These are phyloP conservation scores for Wickerhamiella cacticola DNA, from an alignment of 805 yeast species.

Conservation along the genomic window DNA sequence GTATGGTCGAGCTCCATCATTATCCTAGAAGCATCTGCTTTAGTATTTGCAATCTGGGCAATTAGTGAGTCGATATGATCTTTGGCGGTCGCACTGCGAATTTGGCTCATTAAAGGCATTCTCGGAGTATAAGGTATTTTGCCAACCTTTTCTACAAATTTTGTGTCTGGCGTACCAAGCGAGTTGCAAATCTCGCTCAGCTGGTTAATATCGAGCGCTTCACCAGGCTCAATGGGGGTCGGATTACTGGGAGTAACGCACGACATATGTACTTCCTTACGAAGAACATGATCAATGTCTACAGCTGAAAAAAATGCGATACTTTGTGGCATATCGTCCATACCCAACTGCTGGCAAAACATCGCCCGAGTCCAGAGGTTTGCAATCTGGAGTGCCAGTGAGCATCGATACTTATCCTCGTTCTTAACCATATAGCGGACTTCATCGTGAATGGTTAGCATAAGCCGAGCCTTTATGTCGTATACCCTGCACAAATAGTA, in stretches of 20 bases:
- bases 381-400: conserved; percentile 73
- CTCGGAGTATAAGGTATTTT: neutral
- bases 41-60: conserved; percentile 1
- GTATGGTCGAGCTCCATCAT: neutral
- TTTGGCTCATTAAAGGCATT: conserved; percentile 9
- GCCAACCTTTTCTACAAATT: neutral
- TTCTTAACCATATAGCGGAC: conserved; percentile 67
- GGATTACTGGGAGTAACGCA: conserved; percentile 87
- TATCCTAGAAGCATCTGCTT: neutral
- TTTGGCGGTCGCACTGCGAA: neutral
- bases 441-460: conserved; percentile 91
- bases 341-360: conserved; percentile 86
- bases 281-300: conserved; percentile 73
- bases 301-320: conserved; percentile 93
- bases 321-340: conserved; percentile 79
- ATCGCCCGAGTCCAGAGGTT: conserved; percentile 94
- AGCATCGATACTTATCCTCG: conserved; percentile 62
- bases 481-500: conserved; percentile 59
- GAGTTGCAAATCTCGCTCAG: conserved; percentile 32
- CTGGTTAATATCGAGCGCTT: conserved; percentile 48
- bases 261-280: conserved; percentile 87
- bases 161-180: conserved; percentile 15
- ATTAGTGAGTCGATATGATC: conserved; percentile 8
- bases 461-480: conserved; percentile 58
- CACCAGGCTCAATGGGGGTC: conserved; percentile 62